Evolutionary conservation across 163 green algal genomes (phyloP).

Genomic region (Scenedesmus sp.): DNA sequence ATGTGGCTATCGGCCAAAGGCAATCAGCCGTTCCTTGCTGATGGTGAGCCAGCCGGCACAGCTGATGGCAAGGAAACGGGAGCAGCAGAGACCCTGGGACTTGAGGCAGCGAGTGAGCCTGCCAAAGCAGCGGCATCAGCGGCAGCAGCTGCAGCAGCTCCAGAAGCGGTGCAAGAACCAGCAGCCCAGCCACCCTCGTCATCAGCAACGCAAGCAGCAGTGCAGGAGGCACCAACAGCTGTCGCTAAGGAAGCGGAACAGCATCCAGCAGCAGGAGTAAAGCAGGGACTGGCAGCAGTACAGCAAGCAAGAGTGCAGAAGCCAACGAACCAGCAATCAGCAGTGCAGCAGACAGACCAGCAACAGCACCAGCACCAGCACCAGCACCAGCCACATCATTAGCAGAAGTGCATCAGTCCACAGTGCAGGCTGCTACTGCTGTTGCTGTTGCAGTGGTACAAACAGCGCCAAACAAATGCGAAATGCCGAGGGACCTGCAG

Average conservation of each 20-base stretch:
- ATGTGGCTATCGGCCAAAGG: background rate
- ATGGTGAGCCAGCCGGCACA: too few species aligned
- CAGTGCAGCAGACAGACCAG: background rate
- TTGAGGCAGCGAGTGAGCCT: background rate
- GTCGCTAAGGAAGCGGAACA: background rate
- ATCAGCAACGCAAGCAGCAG: background rate
- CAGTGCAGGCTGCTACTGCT: too few species aligned
- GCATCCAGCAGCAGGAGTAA: background rate
- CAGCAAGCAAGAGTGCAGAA: background rate
- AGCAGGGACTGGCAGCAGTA: background rate
- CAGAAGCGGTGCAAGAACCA: background rate
- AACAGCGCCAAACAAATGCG: too few species aligned
- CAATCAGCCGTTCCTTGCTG: too few species aligned
- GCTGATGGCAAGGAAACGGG: too few species aligned
- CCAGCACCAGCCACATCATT: conserved; percentile 26
- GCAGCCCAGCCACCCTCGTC: background rate
- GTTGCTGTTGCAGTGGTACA: too few species aligned
- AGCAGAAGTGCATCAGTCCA: too few species aligned
- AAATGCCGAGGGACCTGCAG: too few species aligned
- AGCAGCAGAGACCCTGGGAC: too few species aligned
- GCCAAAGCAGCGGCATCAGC: background rate
- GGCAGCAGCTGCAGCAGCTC: background rate
- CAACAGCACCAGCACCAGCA: background rate
- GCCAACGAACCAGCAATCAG: background rate
- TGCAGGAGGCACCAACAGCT: background rate